phyloP scores from a whole-genome alignment of 257 asterid species.

The Nicotiana undulata region DNA sequence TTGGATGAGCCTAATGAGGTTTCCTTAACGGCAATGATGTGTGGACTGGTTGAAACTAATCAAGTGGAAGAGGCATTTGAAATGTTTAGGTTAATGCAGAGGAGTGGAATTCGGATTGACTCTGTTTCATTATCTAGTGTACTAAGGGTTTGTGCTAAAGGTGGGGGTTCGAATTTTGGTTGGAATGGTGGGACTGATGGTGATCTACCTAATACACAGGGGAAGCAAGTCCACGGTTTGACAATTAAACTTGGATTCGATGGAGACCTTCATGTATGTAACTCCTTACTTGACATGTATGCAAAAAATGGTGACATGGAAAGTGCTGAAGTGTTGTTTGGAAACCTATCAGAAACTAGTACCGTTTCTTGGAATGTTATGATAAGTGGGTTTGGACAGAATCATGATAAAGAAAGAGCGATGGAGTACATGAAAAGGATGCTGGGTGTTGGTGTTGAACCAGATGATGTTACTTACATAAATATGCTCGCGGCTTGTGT shows the following conservation, averaged over 20 bases:
- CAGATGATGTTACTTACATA: conserved; percentile 7
- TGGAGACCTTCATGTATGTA: conserved; percentile 5
- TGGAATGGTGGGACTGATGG: conserved; percentile 1
- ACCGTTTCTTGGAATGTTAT: conserved; percentile 25
- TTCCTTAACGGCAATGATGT: conserved; percentile 3
- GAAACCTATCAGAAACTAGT: conserved; percentile 8
- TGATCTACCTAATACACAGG: background rate
- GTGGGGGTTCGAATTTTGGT: background rate
- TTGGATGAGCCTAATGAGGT: conserved; percentile 11
- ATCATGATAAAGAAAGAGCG: background rate
- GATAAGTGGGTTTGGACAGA: conserved; percentile 10
- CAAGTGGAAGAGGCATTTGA: conserved; percentile 5
- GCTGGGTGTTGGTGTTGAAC: background rate
- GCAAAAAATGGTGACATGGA: conserved; percentile 7
- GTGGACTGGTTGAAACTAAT: background rate
- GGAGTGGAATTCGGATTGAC: conserved; percentile 2
- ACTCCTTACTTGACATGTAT: conserved; percentile 10
- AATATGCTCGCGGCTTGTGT: conserved; percentile 1
- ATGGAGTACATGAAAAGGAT: conserved; percentile 1
- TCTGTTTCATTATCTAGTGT: conserved; percentile 5
- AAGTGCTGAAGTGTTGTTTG: conserved; percentile 1
- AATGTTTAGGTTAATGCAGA: conserved; percentile 9
- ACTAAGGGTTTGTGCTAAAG: conserved; percentile 1
- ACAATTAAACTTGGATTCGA: conserved; percentile 2
- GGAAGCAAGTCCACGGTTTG: conserved; percentile 7